Conservation (phyloP, 768 basidiomycete genomes). For the Crucibulum laeve region DNA sequence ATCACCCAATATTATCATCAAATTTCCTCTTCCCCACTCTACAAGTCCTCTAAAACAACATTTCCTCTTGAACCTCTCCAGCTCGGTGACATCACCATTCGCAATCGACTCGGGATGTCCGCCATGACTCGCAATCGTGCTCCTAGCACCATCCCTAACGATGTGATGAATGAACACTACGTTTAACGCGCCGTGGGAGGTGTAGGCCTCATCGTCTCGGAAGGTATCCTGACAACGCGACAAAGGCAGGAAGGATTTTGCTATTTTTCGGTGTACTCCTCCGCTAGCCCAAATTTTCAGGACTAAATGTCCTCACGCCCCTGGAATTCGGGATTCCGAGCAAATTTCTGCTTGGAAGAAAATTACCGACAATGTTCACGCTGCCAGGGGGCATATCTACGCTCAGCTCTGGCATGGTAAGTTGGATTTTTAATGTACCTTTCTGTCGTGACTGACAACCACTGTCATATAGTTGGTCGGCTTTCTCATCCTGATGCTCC, state of each 20-base stretch:
- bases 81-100: slow-evolving; percentile 28
- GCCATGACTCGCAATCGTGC: slow-evolving; percentile 38
- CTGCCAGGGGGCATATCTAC: slow-evolving; percentile 38
- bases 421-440: slow-evolving; percentile 1
- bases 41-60: background rate
- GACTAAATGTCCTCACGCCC: slow-evolving; percentile 38
- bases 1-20: no score
- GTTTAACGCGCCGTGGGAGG: slow-evolving; percentile 30
- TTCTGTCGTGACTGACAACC: background rate
- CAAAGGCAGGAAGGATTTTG: slow-evolving; percentile 29
- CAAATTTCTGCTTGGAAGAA: slow-evolving; percentile 42
- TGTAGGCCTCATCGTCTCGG: slow-evolving; percentile 34
- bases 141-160: slow-evolving; percentile 31
- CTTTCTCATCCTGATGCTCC: slow-evolving; percentile 31
- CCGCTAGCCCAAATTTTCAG: slow-evolving; percentile 14
- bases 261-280: background rate
- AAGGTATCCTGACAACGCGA: slow-evolving; percentile 32
- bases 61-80: slow-evolving; percentile 8
- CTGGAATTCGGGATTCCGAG: slow-evolving; percentile 42
- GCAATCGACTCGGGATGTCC: slow-evolving; percentile 35
- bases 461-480: slow-evolving; percentile 23
- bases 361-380: slow-evolving; percentile 43
- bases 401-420: slow-evolving; percentile 41
- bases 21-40: background rate
- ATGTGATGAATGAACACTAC: slow-evolving; percentile 35